Base-by-base conservation (phyloP, 495 filamentous ascomycete species). In the Penicillium antarcticum region DNA sequence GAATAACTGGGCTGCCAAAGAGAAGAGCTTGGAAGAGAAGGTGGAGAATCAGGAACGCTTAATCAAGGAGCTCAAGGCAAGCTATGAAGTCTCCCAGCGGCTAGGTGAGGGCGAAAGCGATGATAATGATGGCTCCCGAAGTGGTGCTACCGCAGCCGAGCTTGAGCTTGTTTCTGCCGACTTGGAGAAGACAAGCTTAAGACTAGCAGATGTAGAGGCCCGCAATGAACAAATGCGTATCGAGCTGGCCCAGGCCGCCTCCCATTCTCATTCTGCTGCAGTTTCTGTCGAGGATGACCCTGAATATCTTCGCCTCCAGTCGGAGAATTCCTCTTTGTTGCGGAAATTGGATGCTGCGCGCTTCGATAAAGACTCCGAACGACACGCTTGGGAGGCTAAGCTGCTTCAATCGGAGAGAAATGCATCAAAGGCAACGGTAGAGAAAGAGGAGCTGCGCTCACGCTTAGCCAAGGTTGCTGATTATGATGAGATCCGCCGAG, bases 1-100 rank as follows among this genome's bases (percentile, higher is more conserved):
- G 53, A 89, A 92, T 62, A 97, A 97, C 62, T 97, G 94, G 94
- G 83, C 87, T 51, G 87, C 92, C 26, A 97, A 96, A 66, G 94
- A 99, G 75, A 88, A 87, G 67, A 87, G 80, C 35, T 72, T 97
- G 35, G 90, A 94, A 60, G 92, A 97, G 56, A 97, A 96, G 66
- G 76, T 95, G 17, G 94, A 96, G 64, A 92, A 87, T 57, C 94
- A 97, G 63, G 94, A 99, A 26, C 84, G 91, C 6, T 71, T 97
- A 35, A 68, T 99, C 42, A 96, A 89, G 63, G 94, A 97, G 60
- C 79, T 97, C 54, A 97, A 97, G 72, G 94, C 94, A 17, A 96
- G 85, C 68, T 97, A 96, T 61, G 94, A 99, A 65, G 95, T 99
- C 37, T 89, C 92, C 19, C 92, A 97, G 60, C 81, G 94, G 41